phyloP scores from a whole-genome alignment of 169 alveolate species.

The Cryptosporidium andersoni region DNA sequence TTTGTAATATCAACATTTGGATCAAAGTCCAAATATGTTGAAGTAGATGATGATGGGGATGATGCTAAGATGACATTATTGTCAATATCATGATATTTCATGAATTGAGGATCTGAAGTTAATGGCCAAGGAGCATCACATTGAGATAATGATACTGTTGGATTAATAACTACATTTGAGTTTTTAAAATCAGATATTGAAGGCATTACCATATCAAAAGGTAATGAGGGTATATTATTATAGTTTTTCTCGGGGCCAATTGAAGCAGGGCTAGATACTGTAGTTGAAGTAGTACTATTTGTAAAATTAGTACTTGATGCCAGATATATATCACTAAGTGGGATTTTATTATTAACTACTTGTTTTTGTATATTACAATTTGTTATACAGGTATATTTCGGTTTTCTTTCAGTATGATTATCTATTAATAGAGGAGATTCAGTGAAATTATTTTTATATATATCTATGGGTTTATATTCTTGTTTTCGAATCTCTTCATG shows the following conservation, averaged over 20 bases:
- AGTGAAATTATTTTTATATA: too few species aligned
- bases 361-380: too few species aligned
- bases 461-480: too few species aligned
- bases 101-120: conserved; percentile 40
- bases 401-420: too few species aligned
- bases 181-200: conserved; percentile 45
- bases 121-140: conserved; percentile 69
- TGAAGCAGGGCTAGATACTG: conserved; percentile 69
- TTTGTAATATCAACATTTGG: conserved; percentile 10
- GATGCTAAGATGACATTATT: conserved; percentile 5
- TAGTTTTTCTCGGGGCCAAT: conserved; percentile 58
- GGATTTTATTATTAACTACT: too few species aligned
- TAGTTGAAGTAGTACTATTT: conserved; percentile 44
- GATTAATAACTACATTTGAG: conserved; percentile 7
- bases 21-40: conserved; percentile 35
- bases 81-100: conserved; percentile 14
- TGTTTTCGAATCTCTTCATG: too few species aligned
- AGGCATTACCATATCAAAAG: conserved; percentile 57
- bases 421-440: too few species aligned
- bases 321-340: too few species aligned
- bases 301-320: not conserved
- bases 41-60: conserved; percentile 41
- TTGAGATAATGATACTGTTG: conserved; percentile 24
- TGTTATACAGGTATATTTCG: too few species aligned
- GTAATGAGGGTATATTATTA: conserved; percentile 13